Evolutionary conservation across 2,329 filamentous ascomycete species (phyloP).

Genomic region (Monosporascus ibericus): DNA sequence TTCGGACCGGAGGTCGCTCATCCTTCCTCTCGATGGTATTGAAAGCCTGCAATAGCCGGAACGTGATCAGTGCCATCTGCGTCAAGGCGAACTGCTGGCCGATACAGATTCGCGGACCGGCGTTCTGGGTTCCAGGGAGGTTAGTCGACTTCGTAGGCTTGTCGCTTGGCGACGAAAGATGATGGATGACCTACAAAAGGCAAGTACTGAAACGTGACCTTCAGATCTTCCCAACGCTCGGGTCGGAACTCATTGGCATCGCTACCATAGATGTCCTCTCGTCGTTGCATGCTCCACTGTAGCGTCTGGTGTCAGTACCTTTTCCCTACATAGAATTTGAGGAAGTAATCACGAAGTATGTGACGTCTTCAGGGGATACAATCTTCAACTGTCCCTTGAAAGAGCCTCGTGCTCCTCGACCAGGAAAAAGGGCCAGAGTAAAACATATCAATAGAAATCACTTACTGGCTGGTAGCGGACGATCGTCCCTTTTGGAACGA

Average conservation of each 20-base stretch:
- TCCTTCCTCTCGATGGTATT: constrained; percentile 20
- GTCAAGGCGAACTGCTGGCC: constrained; percentile 31
- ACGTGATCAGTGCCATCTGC: constrained; percentile 23
- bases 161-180: constrained; percentile 23
- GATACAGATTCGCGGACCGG: constrained; percentile 33
- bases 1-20: constrained; percentile 18
- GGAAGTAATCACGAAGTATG: too few relatives aligned
- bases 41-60: constrained; percentile 25
- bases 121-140: constrained; percentile 15
- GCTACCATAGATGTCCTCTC: constrained; percentile 29
- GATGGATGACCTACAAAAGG: constrained; percentile 22
- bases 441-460: not conserved
- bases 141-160: too few relatives aligned
- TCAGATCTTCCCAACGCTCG: constrained; percentile 27
- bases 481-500: constrained; percentile 22
- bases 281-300: constrained; percentile 26
- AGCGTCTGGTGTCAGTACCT: too few relatives aligned
- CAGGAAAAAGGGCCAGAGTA: not conserved
- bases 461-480: constrained; percentile 18
- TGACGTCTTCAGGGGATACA: too few relatives aligned
- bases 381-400: too few relatives aligned
- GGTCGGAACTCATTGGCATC: constrained; percentile 31
- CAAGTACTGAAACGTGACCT: constrained; percentile 12
- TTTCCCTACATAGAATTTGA: too few relatives aligned
- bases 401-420: too few relatives aligned